A percentile compares a stretch with the other conserved stretches of the same genome.
Conservation (phyloP, 371 early-diverging fungal species). For the Mucor indicus region DNA sequence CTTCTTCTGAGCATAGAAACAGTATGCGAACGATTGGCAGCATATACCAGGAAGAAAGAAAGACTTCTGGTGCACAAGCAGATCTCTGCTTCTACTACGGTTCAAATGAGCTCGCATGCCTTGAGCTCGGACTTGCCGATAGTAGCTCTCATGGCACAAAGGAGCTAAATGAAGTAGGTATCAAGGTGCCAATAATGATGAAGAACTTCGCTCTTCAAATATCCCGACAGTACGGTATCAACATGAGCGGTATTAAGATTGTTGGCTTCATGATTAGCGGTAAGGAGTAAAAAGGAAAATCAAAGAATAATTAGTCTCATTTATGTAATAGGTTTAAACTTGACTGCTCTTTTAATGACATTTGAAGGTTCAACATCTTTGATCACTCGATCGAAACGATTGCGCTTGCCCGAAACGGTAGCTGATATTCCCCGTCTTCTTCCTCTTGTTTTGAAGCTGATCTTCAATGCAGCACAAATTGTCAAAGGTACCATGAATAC, state of each 20-base stretch:
- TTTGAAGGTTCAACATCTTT: slow-evolving; percentile 13
- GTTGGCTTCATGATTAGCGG: slow-evolving; percentile 14
- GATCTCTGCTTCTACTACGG: slow-evolving; percentile 12
- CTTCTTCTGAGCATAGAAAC: slow-evolving; percentile 15
- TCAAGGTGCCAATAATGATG: slow-evolving; percentile 13
- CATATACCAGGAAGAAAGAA: slow-evolving; percentile 10
- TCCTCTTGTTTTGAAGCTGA: slow-evolving; percentile 11
- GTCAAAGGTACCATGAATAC: slow-evolving; percentile 3
- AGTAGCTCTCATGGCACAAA: slow-evolving; percentile 13
- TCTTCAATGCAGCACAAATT: slow-evolving; percentile 1
- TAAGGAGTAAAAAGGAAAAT: slow-evolving; percentile 8
- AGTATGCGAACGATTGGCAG: slow-evolving; percentile 9
- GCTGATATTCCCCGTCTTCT: slow-evolving; percentile 8
- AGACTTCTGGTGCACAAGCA: slow-evolving; percentile 6
- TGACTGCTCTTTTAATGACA: slow-evolving; percentile 15
- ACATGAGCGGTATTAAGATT: slow-evolving; percentile 13
- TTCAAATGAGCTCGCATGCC: slow-evolving; percentile 12
- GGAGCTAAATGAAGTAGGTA: slow-evolving; percentile 12
- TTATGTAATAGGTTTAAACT: slow-evolving; percentile 10
- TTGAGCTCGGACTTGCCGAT: slow-evolving; percentile 15
- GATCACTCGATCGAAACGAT: slow-evolving; percentile 12
- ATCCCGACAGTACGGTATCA: slow-evolving; percentile 13
- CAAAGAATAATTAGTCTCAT: slow-evolving; percentile 12
- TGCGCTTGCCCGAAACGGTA: slow-evolving; percentile 1
- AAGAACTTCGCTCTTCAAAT: slow-evolving; percentile 13